phyloP scores from a whole-genome alignment of 176 grass and related monocot genomes.

The Carex cristatella region DNA sequence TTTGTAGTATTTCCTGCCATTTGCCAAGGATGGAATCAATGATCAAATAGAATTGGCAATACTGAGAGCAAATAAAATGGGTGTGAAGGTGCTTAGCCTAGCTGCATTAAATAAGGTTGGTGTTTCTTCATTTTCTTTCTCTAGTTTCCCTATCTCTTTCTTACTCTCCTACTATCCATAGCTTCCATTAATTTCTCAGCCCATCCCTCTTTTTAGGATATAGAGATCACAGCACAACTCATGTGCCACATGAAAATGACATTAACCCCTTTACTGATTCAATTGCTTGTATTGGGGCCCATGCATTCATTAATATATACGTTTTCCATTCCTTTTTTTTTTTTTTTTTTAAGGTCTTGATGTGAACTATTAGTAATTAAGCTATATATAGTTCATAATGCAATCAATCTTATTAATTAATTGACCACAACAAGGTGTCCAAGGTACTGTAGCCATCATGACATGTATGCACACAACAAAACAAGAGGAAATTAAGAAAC shows the following conservation, averaged over 20 bases:
- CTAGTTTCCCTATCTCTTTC: background rate
- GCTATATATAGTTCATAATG: background rate
- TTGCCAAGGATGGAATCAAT: conserved; percentile 74
- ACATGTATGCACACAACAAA: background rate
- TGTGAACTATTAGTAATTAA: background rate
- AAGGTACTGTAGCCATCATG: background rate
- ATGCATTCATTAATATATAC: background rate
- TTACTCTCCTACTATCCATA: background rate
- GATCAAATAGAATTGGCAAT: conserved; percentile 78
- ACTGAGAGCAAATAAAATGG: conserved; percentile 64
- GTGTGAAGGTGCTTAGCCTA: conserved; percentile 81
- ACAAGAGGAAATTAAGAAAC: background rate
- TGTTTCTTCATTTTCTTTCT: background rate
- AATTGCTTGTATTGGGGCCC: background rate
- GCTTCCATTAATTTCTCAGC: background rate
- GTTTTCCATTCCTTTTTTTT: background rate
- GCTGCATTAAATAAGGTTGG: conserved; percentile 91
- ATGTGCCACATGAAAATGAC: background rate
- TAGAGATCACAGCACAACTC: background rate
- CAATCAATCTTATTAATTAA: background rate
- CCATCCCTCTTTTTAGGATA: background rate
- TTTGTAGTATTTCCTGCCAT: conserved; percentile 74
- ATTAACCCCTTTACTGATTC: background rate
- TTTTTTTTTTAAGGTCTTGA: background rate
- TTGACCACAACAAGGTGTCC: background rate